phyloP scores from a whole-genome alignment of 2,329 filamentous ascomycete species.

The Penicillium aurantiogriseum region DNA sequence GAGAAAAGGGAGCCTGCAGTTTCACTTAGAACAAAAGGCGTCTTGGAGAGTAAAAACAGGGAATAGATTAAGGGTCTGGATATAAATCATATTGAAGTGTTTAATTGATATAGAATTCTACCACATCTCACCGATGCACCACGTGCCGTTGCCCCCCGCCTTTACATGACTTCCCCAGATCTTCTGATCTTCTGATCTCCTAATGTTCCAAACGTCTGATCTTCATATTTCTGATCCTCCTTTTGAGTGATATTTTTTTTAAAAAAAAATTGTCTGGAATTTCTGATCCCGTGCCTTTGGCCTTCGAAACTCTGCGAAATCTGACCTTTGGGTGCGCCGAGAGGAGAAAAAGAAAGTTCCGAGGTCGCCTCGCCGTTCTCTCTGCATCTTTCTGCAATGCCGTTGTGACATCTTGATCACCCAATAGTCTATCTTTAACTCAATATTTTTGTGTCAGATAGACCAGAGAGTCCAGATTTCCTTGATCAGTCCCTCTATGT shows the following conservation, averaged over 20 bases:
- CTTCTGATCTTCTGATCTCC: slow-evolving; percentile 2
- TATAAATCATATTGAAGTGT: neutral
- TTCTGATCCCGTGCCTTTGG: neutral
- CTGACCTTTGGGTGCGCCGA: slow-evolving; percentile 1
- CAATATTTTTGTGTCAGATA: neutral
- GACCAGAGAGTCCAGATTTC: neutral
- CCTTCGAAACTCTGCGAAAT: neutral
- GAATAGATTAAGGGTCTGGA: neutral
- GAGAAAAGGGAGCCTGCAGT: neutral
- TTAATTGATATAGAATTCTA: neutral
- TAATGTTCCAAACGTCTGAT: neutral
- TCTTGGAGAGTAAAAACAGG: neutral
- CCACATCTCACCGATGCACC: neutral
- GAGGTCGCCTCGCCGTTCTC: neutral
- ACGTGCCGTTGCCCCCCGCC: slow-evolving; percentile 12
- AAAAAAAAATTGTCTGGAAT: neutral
- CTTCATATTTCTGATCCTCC: neutral
- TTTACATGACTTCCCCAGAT: slow-evolving; percentile 11
- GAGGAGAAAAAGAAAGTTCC: neutral
- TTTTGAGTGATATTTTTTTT: too few relatives aligned
- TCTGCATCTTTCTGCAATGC: slow-evolving; percentile 2
- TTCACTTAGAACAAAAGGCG: neutral
- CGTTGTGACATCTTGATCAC: neutral
- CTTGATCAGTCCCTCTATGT: slow-evolving; percentile 3
- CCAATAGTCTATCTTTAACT: neutral